phyloP scores from a whole-genome alignment of 2,329 filamentous ascomycete genomes.

The Penicillium rolfsii region DNA sequence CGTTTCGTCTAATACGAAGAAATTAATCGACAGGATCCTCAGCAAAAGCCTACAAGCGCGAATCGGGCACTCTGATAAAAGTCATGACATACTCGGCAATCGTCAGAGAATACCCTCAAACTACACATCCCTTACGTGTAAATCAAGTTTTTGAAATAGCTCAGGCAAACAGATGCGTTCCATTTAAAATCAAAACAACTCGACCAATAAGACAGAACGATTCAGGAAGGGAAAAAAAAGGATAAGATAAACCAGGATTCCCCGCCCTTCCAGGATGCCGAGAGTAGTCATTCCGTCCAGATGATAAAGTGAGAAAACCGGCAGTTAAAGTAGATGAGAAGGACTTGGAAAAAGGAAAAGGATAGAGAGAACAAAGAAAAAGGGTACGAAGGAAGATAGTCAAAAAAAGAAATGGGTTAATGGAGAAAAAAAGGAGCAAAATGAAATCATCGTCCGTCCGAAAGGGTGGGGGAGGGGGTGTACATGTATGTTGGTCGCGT shows the following conservation, averaged over 20 bases:
- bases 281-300: slow-evolving; percentile 30
- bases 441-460: slow-evolving; percentile 4
- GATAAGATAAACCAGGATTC: slow-evolving; percentile 28
- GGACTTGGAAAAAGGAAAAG: slow-evolving; percentile 22
- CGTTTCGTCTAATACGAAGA: background rate
- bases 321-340: slow-evolving; percentile 16
- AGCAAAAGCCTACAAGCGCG: background rate
- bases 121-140: background rate
- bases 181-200: slow-evolving; percentile 24
- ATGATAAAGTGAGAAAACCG: slow-evolving; percentile 27
- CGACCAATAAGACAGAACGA: slow-evolving; percentile 24
- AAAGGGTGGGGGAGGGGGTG: background rate
- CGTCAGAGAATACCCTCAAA: background rate
- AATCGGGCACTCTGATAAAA: background rate
- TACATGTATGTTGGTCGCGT: slow-evolving; percentile 9
- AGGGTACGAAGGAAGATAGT: slow-evolving; percentile 7
- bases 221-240: slow-evolving; percentile 11
- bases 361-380: slow-evolving; percentile 13
- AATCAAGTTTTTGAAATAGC: background rate
- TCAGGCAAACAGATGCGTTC: slow-evolving; percentile 21
- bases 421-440: slow-evolving; percentile 15
- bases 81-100: background rate
- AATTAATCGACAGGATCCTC: background rate
- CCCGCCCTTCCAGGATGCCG: slow-evolving; percentile 28
- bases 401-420: slow-evolving; percentile 16